These are phyloP conservation scores for Cordia subcordata DNA, from an alignment of 257 asterid species.

Conservation along the genomic window DNA sequence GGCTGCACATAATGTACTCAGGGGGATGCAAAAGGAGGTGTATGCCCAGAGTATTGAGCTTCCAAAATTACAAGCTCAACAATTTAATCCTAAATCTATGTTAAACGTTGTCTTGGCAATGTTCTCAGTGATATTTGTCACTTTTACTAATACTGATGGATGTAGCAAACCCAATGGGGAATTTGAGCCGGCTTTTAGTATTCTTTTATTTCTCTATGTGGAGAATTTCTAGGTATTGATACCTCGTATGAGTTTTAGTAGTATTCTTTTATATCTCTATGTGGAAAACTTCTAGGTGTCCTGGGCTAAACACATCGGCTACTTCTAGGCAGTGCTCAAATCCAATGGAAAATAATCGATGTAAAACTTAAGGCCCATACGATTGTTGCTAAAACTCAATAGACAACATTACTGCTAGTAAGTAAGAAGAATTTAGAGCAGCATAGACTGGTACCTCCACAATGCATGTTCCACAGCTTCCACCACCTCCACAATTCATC, in stretches of 20 bases:
- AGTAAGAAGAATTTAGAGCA: not conserved
- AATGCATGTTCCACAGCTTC: slow-evolving; percentile 91
- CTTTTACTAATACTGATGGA: not conserved
- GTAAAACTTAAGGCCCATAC: not conserved
- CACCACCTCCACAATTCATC: slow-evolving; percentile 89
- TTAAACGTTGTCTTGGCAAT: not conserved
- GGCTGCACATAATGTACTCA: too few relatives aligned
- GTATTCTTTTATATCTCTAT: too few relatives aligned
- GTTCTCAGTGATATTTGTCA: not conserved
- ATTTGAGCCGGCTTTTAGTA: too few relatives aligned
- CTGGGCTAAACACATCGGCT: too few relatives aligned
- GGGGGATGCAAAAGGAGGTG: too few relatives aligned
- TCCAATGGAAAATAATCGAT: too few relatives aligned
- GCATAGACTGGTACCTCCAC: slow-evolving; percentile 56
- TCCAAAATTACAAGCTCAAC: too few relatives aligned
- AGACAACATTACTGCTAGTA: not conserved
- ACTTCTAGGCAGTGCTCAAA: not conserved
- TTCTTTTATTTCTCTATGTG: too few relatives aligned
- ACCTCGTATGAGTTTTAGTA: too few relatives aligned
- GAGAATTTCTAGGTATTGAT: too few relatives aligned
- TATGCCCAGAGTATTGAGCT: too few relatives aligned
- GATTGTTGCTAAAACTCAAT: not conserved
- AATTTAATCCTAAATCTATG: not conserved
- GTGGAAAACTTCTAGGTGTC: too few relatives aligned
- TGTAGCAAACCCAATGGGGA: not conserved